Evolutionary conservation across 108 stramenopile species (phyloP).

Genomic region (Nitzschia inconspicua): DNA sequence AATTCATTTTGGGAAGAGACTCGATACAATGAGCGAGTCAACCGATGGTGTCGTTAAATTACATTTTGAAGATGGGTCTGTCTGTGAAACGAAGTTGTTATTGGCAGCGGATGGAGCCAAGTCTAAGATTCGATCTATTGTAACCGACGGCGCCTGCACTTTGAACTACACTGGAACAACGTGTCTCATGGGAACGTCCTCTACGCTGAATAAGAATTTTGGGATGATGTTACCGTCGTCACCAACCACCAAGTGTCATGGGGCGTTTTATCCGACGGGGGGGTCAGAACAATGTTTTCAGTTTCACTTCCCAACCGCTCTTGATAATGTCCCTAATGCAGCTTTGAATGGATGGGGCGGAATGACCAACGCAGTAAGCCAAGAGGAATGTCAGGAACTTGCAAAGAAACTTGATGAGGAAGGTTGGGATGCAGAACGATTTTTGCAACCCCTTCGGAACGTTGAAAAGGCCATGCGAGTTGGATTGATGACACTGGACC

Average conservation of each 20-base stretch:
- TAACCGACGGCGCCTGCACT: constrained; percentile 12
- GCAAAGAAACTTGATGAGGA: constrained; percentile 41
- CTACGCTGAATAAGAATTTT: constrained; percentile 19
- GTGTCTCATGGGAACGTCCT: constrained; percentile 62
- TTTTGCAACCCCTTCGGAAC: constrained; percentile 33
- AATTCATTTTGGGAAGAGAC: constrained; percentile 42
- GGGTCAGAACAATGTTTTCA: constrained; percentile 57
- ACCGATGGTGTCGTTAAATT: constrained; percentile 8
- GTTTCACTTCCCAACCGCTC: constrained; percentile 58
- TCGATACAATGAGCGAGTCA: background rate
- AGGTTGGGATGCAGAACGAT: constrained; percentile 65
- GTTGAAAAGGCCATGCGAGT: constrained; percentile 27
- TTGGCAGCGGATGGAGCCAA: constrained; percentile 69
- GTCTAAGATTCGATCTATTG: constrained; percentile 47
- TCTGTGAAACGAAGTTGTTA: constrained; percentile 23
- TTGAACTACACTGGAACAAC: constrained; percentile 42
- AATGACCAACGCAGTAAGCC: constrained; percentile 36
- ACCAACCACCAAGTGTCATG: constrained; percentile 60
- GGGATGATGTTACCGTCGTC: constrained; percentile 56
- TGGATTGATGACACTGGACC: constrained; percentile 44
- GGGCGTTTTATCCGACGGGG: constrained; percentile 53
- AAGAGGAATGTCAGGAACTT: constrained; percentile 41
- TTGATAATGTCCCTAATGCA: constrained; percentile 15
- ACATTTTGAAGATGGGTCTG: constrained; percentile 52
- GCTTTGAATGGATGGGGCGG: constrained; percentile 51